A percentile compares a stretch with the other conserved stretches of the same genome.
Evolutionary conservation across 2,329 filamentous ascomycete genomes (phyloP).

Genomic region (Ophiostoma piceae): DNA sequence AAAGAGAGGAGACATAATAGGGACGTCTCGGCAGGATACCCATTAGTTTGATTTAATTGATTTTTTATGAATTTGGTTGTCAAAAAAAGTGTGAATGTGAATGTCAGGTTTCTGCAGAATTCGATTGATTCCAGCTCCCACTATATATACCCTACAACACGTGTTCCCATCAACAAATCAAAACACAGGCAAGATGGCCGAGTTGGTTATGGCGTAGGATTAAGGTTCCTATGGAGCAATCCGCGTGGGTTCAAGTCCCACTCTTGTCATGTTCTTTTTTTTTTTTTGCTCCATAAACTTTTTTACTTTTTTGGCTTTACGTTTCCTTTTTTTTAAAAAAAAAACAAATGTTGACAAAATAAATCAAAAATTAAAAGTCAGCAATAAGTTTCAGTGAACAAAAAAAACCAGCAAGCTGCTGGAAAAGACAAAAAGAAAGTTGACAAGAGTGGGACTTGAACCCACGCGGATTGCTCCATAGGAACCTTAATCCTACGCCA

Average conservation of each 20-base stretch:
- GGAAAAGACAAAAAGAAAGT: neutral
- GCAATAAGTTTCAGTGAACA: neutral
- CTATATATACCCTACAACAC: neutral
- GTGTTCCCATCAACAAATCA: neutral
- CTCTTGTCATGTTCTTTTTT: constrained; percentile 21
- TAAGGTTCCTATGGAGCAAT: constrained; percentile 32
- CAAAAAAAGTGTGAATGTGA: neutral
- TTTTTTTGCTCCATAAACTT: neutral
- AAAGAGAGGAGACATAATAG: neutral
- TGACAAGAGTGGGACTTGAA: constrained; percentile 32
- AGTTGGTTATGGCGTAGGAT: constrained; percentile 32
- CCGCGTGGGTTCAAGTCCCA: constrained; percentile 38
- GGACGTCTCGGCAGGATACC: constrained; percentile 1
- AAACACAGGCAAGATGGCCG: constrained; percentile 29
- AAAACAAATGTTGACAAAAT: no score
- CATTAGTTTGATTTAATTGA: neutral
- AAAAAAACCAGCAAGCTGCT: neutral
- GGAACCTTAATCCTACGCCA: constrained; percentile 32
- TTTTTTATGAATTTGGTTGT: neutral
- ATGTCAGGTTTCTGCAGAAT: no score
- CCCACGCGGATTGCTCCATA: constrained; percentile 36
- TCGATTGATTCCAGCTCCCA: no score
- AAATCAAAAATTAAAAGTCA: no score
- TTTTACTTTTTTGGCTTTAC: neutral
- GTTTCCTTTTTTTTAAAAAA: no score